These are phyloP conservation scores for Phytophthora megakarya DNA, from an alignment of 352 stramenopile species.

Conservation along the genomic window DNA sequence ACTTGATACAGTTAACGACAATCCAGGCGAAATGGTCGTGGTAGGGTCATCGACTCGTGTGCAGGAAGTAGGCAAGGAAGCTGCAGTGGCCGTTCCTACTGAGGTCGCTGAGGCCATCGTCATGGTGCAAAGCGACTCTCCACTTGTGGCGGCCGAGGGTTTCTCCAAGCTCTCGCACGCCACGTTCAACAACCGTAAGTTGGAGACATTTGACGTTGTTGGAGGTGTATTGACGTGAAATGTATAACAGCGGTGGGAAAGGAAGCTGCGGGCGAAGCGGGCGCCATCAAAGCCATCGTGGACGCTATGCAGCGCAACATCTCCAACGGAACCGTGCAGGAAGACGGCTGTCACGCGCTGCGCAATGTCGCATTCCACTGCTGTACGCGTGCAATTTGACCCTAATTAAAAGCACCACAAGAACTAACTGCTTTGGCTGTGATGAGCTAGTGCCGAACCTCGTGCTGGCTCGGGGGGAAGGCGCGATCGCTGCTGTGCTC, in stretches of 20 bases:
- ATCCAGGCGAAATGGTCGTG: conserved; percentile 41
- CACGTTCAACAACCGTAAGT: conserved; percentile 81
- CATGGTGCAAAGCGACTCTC: conserved; percentile 62
- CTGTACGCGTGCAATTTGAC: conserved; percentile 25
- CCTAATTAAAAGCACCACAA: neutral
- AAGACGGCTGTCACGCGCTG: conserved; percentile 76
- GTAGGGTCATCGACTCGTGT: conserved; percentile 59
- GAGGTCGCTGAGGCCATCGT: conserved; percentile 65
- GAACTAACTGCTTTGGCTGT: neutral
- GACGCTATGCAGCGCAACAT: conserved; percentile 71
- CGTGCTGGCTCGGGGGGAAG: conserved; percentile 60
- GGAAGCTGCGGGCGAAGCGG: conserved; percentile 58
- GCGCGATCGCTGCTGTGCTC: conserved; percentile 63
- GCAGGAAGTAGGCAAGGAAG: conserved; percentile 46
- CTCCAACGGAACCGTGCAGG: conserved; percentile 63
- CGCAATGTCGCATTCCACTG: conserved; percentile 81
- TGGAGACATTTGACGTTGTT: neutral
- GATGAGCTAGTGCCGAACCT: conserved; percentile 56
- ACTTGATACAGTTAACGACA: too few relatives aligned
- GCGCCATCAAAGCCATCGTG: conserved; percentile 63
- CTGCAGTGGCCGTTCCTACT: conserved; percentile 39
- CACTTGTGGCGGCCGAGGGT: conserved; percentile 57
- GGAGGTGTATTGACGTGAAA: neutral
- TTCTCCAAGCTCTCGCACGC: conserved; percentile 75
- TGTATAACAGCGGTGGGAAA: conserved; percentile 57